Evolutionary conservation across 805 yeast genomes (phyloP).

Genomic region (Wickerhamomyces bovis): DNA sequence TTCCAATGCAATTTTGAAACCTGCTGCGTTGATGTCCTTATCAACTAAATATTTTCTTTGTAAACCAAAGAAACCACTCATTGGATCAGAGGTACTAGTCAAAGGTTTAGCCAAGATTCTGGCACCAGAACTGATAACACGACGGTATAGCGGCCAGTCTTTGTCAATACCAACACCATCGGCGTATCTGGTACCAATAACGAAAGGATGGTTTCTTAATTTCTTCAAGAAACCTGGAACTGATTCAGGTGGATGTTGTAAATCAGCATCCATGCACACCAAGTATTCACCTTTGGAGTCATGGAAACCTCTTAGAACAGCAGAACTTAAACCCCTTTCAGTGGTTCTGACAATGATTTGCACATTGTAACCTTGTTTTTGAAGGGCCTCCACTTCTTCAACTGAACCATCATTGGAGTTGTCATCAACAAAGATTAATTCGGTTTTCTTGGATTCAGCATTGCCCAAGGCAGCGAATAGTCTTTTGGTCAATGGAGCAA

Average conservation of each 20-base stretch:
- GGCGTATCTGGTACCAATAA: slow-evolving; percentile 47
- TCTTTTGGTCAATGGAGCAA: slow-evolving; percentile 43
- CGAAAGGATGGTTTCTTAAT: slow-evolving; percentile 37
- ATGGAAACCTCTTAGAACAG: slow-evolving; percentile 41
- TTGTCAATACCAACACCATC: slow-evolving; percentile 49
- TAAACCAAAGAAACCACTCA: slow-evolving; percentile 47
- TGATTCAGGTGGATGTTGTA: slow-evolving; percentile 48
- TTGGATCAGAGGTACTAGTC: slow-evolving; percentile 47
- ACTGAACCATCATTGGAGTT: slow-evolving; percentile 47
- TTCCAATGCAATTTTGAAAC: slow-evolving; percentile 46
- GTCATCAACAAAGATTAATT: slow-evolving; percentile 45
- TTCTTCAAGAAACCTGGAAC: slow-evolving; percentile 39
- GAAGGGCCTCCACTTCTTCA: slow-evolving; percentile 41
- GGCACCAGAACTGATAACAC: slow-evolving; percentile 44
- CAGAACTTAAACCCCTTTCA: slow-evolving; percentile 45
- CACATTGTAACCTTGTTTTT: slow-evolving; percentile 42
- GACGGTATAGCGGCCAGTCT: slow-evolving; percentile 47
- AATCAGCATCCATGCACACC: slow-evolving; percentile 49
- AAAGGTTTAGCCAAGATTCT: slow-evolving; percentile 43
- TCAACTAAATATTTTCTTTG: slow-evolving; percentile 39
- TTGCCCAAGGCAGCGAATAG: slow-evolving; percentile 43
- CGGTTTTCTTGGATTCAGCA: slow-evolving; percentile 35
- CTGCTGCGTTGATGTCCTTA: slow-evolving; percentile 33
- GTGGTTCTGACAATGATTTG: slow-evolving; percentile 43
- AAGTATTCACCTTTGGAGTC: slow-evolving; percentile 42